Percentiles rank a stretch among this genome's conserved stretches.
These are phyloP conservation scores for Nematocida parisii DNA, from an alignment of 371 early-diverging fungal genomes.

Conservation along the genomic window DNA sequence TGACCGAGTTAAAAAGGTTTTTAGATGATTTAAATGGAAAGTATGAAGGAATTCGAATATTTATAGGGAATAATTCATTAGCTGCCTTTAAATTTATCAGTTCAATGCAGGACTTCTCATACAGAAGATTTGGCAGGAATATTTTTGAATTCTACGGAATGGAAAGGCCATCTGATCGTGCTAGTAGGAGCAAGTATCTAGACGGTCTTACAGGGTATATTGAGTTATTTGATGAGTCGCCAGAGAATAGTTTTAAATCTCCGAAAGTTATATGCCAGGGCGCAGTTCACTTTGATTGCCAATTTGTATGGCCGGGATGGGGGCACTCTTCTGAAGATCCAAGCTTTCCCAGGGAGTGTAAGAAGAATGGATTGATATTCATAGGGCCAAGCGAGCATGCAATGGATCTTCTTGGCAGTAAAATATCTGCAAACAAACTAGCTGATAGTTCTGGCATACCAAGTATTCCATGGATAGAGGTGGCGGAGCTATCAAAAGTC, in stretches of 20 bases:
- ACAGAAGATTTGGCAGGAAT: slow-evolving; percentile 87
- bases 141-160: slow-evolving; percentile 87
- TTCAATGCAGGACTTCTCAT: slow-evolving; percentile 91
- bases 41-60: slow-evolving; percentile 43
- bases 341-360: slow-evolving; percentile 79
- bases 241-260: slow-evolving; percentile 93
- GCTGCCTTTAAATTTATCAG: slow-evolving; percentile 96
- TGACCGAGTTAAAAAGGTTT: background rate
- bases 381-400: slow-evolving; percentile 95
- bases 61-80: slow-evolving; percentile 90
- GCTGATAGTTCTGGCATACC: slow-evolving; percentile 89
- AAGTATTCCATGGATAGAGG: slow-evolving; percentile 74
- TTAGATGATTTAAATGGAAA: slow-evolving; percentile 5
- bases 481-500: slow-evolving; percentile 72
- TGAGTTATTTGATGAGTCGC: slow-evolving; percentile 87
- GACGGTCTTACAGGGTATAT: slow-evolving; percentile 94
- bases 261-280: slow-evolving; percentile 90
- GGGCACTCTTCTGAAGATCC: slow-evolving; percentile 98
- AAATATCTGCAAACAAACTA: slow-evolving; percentile 92
- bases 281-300: slow-evolving; percentile 85
- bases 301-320: slow-evolving; percentile 81
- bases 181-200: slow-evolving; percentile 90
- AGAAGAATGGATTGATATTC: slow-evolving; percentile 79
- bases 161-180: slow-evolving; percentile 78
- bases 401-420: slow-evolving; percentile 92